phyloP scores from a whole-genome alignment of 108 stramenopile genomes.

The Nitzschia sp. region DNA sequence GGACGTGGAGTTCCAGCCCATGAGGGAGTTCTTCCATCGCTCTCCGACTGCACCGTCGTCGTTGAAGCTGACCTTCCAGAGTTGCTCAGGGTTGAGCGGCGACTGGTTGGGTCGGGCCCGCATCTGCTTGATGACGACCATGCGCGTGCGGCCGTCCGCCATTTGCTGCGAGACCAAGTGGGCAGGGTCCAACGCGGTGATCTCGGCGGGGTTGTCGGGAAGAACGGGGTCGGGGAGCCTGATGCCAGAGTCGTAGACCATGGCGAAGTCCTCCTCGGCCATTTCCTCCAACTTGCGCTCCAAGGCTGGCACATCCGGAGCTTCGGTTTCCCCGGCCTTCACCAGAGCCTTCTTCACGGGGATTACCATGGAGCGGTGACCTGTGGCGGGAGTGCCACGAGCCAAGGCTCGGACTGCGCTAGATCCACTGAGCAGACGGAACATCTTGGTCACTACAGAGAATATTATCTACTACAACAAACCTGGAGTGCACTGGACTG shows the following conservation, averaged over 20 bases:
- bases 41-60: constrained; percentile 68
- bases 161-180: constrained; percentile 47
- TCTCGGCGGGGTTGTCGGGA: constrained; percentile 73
- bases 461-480: no score
- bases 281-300: constrained; percentile 36
- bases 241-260: constrained; percentile 36
- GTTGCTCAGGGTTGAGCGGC: constrained; percentile 51
- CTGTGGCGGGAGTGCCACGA: constrained; percentile 1
- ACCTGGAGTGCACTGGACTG: no score
- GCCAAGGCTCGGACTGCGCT: constrained; percentile 1
- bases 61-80: constrained; percentile 80
- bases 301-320: constrained; percentile 35
- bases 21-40: constrained; percentile 90
- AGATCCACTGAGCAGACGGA: constrained; percentile 2
- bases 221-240: constrained; percentile 55
- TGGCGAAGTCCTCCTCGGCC: constrained; percentile 34
- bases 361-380: constrained; percentile 23
- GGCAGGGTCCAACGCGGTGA: constrained; percentile 73
- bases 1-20: constrained; percentile 92
- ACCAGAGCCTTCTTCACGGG: constrained; percentile 39
- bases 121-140: constrained; percentile 73
- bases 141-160: constrained; percentile 62
- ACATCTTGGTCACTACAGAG: no score
- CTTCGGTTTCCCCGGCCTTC: constrained; percentile 44
- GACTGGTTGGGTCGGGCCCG: constrained; percentile 57